Percentiles rank a stretch among this genome's conserved stretches.
These are phyloP conservation scores for Exophiala bonariae DNA, from an alignment of 2,329 filamentous ascomycete species.

Conservation along the genomic window DNA sequence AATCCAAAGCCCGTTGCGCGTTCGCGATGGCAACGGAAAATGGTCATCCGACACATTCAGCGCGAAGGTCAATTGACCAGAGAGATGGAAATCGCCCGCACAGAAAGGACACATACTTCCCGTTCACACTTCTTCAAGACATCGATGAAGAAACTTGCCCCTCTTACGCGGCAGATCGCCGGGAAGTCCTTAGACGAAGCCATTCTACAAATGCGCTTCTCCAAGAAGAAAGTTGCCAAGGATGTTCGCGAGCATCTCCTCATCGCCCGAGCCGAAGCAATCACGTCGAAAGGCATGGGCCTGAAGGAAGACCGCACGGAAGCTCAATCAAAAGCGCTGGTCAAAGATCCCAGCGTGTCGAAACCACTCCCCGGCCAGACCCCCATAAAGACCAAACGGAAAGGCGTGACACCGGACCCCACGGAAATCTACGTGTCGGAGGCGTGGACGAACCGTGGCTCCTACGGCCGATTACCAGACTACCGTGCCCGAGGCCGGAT, in stretches of 20 bases:
- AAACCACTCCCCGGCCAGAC: constrained; percentile 26
- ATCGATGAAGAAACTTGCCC: constrained; percentile 85
- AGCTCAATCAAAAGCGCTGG: constrained; percentile 3
- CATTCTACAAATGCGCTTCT: constrained; percentile 91
- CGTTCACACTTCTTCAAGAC: constrained; percentile 77
- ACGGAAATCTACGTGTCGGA: constrained; percentile 87
- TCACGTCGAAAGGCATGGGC: constrained; percentile 83
- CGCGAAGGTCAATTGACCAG: constrained; percentile 67
- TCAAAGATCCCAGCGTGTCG: constrained; percentile 20
- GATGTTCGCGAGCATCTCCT: constrained; percentile 79
- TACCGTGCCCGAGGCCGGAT: constrained; percentile 75
- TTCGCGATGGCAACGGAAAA: constrained; percentile 76
- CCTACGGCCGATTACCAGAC: constrained; percentile 61
- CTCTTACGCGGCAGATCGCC: constrained; percentile 81
- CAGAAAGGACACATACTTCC: constrained; percentile 57
- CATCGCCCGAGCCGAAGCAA: constrained; percentile 76
- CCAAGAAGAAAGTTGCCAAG: constrained; percentile 84
- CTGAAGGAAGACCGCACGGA: constrained; percentile 39
- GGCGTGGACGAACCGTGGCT: constrained; percentile 85
- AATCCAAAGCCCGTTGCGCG: constrained; percentile 75
- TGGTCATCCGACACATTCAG: constrained; percentile 74
- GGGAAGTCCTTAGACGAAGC: constrained; percentile 95
- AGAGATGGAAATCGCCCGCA: constrained; percentile 66
- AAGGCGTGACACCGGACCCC: constrained; percentile 68
- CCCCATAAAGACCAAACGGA: constrained; percentile 67